phyloP scores from a whole-genome alignment of 805 yeast species.

The Zygoascus bituminiphila region DNA sequence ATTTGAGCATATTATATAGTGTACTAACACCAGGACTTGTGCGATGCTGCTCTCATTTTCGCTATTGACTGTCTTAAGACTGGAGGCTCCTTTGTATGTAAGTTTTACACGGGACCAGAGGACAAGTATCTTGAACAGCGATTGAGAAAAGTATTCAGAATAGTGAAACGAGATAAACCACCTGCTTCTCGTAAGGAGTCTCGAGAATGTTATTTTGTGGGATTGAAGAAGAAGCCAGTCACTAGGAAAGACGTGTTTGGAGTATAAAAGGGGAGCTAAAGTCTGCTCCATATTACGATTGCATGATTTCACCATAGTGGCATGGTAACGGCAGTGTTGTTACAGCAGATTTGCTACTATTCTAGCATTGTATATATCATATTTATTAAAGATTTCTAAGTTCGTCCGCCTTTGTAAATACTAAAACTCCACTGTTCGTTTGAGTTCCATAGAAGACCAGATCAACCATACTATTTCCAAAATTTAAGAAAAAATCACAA shows the following conservation, averaged over 20 bases:
- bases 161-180: slow-evolving; percentile 70
- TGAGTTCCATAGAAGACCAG: too few relatives aligned
- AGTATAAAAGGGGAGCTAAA: too few relatives aligned
- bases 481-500: too few relatives aligned
- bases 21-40: slow-evolving; percentile 46
- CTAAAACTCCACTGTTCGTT: too few relatives aligned
- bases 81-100: slow-evolving; percentile 71
- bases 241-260: slow-evolving; percentile 14
- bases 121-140: slow-evolving; percentile 56
- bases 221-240: slow-evolving; percentile 39
- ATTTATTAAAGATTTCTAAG: too few relatives aligned
- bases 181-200: slow-evolving; percentile 71
- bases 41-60: slow-evolving; percentile 81
- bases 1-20: not conserved
- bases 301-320: too few relatives aligned
- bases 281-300: too few relatives aligned
- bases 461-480: too few relatives aligned
- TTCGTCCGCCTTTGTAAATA: too few relatives aligned
- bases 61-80: slow-evolving; percentile 62
- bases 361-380: too few relatives aligned
- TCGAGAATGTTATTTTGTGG: slow-evolving; percentile 75
- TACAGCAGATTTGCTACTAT: too few relatives aligned
- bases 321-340: too few relatives aligned
- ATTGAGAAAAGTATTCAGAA: slow-evolving; percentile 48
- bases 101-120: slow-evolving; percentile 77